These are phyloP conservation scores for Nepenthes mirabilis DNA, from an alignment of 148 eudicot genomes.

Conservation along the genomic window DNA sequence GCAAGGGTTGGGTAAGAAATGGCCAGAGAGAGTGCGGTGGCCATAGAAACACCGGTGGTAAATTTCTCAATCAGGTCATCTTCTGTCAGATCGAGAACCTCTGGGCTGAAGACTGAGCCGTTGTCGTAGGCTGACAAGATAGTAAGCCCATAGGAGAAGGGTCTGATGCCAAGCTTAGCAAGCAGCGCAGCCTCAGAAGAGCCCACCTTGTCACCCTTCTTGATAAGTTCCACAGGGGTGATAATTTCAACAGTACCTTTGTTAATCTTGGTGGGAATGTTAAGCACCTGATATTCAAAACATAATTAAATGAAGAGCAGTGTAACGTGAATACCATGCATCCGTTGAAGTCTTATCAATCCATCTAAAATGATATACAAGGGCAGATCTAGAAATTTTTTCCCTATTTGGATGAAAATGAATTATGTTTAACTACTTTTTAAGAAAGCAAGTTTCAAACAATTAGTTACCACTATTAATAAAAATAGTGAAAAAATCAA, in stretches of 20 bases:
- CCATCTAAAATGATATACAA: too few species aligned
- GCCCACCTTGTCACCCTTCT: slow-evolving; percentile 65
- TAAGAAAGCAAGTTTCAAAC: too few species aligned
- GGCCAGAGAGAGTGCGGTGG: slow-evolving; percentile 42
- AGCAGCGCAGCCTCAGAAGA: slow-evolving; percentile 70
- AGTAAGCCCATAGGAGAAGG: slow-evolving; percentile 58
- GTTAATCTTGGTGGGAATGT: slow-evolving; percentile 78
- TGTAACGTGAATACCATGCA: too few species aligned
- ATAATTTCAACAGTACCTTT: slow-evolving; percentile 76
- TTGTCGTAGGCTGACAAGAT: slow-evolving; percentile 40
- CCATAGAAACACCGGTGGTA: slow-evolving; percentile 50
- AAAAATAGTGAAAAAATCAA: too few species aligned
- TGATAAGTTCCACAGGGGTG: slow-evolving; percentile 65
- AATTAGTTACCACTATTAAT: too few species aligned
- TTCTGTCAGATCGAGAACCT: slow-evolving; percentile 53
- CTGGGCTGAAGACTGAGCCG: slow-evolving; percentile 60
- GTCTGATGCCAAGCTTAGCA: slow-evolving; percentile 66
- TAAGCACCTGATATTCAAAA: slow-evolving; percentile 33
- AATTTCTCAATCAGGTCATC: slow-evolving; percentile 55
- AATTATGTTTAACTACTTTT: too few species aligned
- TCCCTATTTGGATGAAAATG: too few species aligned
- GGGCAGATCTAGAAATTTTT: too few species aligned
- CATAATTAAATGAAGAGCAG: too few species aligned
- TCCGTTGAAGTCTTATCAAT: too few species aligned
- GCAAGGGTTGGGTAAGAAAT: slow-evolving; percentile 58